Base-by-base conservation (phyloP, 1,139 yeast species). In the Schwanniomyces etchellsii region DNA sequence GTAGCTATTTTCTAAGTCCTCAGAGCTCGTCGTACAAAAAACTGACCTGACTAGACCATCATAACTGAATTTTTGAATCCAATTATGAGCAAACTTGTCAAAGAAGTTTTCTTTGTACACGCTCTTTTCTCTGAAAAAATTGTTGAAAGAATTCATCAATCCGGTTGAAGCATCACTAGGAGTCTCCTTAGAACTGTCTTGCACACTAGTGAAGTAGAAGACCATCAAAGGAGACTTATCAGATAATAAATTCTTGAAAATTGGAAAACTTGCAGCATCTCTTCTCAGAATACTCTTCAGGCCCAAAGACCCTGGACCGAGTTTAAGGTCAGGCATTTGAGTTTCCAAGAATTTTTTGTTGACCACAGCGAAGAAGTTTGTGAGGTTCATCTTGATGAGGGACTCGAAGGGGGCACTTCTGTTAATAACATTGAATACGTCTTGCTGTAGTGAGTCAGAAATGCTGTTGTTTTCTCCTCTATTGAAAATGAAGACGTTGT, bases 71-170 rank as follows among this genome's bases (percentile, higher is more conserved):
- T 48, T 50, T 20, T 50, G 44, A 6, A 60, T 45, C 76, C 74
- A 70, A 9, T 47, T 47, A 18, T 45, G 39, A 0, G 74, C 72
- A 43, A 70, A 56, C 1, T 39, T 37, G 37, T 69, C 74, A 40
- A 70, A 66, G 35, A 68, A 63, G 10, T 38, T 43, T 4, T 54
- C 62, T 27, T 64, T 48, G 6, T 38, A 31, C 30, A 28, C 26
- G 14, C 29, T 18, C n/a, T n/a, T n/a, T 7, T 7, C 9, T 18
- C 21, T 18, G 9, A 57, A 34, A 36, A 53, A 57, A 24, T 52
- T 47, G 25, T 46, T 47, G 34, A 42, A 40, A 20, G 44, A 49
- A 42, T 53, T 44, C 4, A 55, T 47, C 2, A 55, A 42, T 20
- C 41, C 42, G 12, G 36, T 33, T 16, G 39, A 33, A 3, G 32